Percentiles rank a stretch among this genome's conserved stretches.
Conservation (phyloP, 2,329 filamentous ascomycete species). For the Ilyonectria mors-panacis region DNA sequence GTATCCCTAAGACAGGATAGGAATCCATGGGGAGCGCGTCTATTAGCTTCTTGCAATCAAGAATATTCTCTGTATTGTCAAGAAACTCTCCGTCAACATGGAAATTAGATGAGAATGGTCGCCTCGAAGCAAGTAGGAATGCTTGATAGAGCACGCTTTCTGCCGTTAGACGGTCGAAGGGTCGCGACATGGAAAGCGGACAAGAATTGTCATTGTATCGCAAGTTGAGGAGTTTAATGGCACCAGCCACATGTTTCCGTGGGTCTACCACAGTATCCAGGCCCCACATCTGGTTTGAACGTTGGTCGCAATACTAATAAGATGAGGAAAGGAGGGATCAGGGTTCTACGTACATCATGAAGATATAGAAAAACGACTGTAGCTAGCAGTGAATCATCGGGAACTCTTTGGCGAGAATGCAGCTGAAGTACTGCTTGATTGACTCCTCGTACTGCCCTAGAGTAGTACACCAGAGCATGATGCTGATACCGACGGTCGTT, state of each 20-base stretch:
- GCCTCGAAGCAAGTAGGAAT: conserved; percentile 18
- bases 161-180: conserved; percentile 21
- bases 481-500: conserved; percentile 19
- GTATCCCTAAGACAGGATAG: conserved; percentile 8
- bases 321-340: neutral
- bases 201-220: conserved; percentile 9
- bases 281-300: conserved; percentile 21
- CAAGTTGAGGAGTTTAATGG: conserved; percentile 27
- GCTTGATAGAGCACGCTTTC: conserved; percentile 35
- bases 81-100: conserved; percentile 24
- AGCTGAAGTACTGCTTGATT: conserved; percentile 6
- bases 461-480: conserved; percentile 25
- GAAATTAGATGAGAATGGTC: conserved; percentile 28
- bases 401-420: neutral
- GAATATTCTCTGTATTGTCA: conserved; percentile 6
- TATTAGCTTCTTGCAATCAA: neutral
- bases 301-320: no score
- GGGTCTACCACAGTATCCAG: conserved; percentile 23
- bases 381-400: conserved; percentile 17
- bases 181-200: conserved; percentile 15
- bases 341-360: conserved; percentile 18
- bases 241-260: conserved; percentile 24
- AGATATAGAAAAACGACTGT: conserved; percentile 24
- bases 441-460: conserved; percentile 20
- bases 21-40: neutral